Evolutionary conservation across 2,329 filamentous ascomycete genomes (phyloP).

Genomic region (Moelleriella libera): DNA sequence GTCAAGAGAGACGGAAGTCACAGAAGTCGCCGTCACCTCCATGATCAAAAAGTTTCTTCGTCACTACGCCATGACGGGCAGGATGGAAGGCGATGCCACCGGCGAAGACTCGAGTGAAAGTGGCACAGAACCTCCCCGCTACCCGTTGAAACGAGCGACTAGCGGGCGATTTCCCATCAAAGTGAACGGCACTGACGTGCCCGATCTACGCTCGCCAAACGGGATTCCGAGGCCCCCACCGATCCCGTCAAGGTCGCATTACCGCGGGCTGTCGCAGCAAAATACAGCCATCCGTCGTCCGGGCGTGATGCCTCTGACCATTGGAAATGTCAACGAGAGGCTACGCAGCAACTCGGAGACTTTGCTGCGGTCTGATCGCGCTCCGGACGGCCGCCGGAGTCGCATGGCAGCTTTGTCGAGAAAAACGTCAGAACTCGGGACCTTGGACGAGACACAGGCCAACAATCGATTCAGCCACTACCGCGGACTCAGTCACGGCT

Average conservation of each 20-base stretch:
- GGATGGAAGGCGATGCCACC: slow-evolving; percentile 39
- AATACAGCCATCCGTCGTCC: slow-evolving; percentile 52
- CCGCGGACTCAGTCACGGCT: slow-evolving; percentile 53
- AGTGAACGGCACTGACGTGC: slow-evolving; percentile 58
- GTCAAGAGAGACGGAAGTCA: slow-evolving; percentile 45
- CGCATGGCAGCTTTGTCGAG: slow-evolving; percentile 52
- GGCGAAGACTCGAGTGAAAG: slow-evolving; percentile 57
- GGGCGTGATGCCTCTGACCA: slow-evolving; percentile 55
- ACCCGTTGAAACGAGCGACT: slow-evolving; percentile 45
- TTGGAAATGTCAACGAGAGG: slow-evolving; percentile 56
- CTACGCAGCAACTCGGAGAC: slow-evolving; percentile 52
- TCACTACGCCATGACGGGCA: slow-evolving; percentile 35
- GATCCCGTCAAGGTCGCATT: slow-evolving; percentile 65
- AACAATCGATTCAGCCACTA: slow-evolving; percentile 54
- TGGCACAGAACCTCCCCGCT: slow-evolving; percentile 59
- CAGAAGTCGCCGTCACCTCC: slow-evolving; percentile 43
- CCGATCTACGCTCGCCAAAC: slow-evolving; percentile 54
- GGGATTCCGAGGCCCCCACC: slow-evolving; percentile 50
- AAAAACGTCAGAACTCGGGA: slow-evolving; percentile 45
- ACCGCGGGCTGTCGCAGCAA: slow-evolving; percentile 59
- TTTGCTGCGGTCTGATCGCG: slow-evolving; percentile 34
- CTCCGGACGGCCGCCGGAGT: slow-evolving; percentile 37
- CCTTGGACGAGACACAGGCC: slow-evolving; percentile 46
- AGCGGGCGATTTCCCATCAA: slow-evolving; percentile 56
- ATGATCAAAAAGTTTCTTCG: slow-evolving; percentile 49